phyloP scores from a whole-genome alignment of 2,329 filamentous ascomycete species.

The Phoma sp. region DNA sequence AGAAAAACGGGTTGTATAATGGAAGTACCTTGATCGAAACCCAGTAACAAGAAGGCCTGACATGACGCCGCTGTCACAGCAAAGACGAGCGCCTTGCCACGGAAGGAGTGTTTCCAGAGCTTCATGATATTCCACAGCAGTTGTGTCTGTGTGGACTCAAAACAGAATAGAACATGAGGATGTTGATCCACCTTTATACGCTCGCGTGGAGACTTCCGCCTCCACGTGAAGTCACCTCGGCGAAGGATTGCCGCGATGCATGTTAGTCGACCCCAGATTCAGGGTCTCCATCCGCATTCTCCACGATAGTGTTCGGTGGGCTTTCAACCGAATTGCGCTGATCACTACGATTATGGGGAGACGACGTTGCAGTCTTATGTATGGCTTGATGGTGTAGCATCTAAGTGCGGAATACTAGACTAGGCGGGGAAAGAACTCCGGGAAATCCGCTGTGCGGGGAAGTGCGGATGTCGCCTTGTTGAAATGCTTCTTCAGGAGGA shows the following conservation, averaged over 20 bases:
- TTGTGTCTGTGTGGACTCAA: neutral
- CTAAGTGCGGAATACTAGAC: too few relatives aligned
- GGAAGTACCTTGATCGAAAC: slow-evolving; percentile 41
- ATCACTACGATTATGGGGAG: neutral
- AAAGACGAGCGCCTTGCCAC: slow-evolving; percentile 12
- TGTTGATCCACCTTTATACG: neutral
- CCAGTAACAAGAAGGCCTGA: slow-evolving; percentile 23
- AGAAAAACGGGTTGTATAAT: neutral
- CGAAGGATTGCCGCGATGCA: neutral
- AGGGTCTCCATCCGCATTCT: neutral
- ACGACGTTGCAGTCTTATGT: neutral
- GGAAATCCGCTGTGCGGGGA: too few relatives aligned
- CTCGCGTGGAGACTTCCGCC: neutral
- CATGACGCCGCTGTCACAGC: slow-evolving; percentile 23
- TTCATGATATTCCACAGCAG: neutral
- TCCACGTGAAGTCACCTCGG: neutral
- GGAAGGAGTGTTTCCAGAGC: slow-evolving; percentile 17
- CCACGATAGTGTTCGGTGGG: neutral
- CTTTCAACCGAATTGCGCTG: neutral
- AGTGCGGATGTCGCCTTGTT: too few relatives aligned
- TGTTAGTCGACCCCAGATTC: neutral
- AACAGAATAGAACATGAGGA: neutral
- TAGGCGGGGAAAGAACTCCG: too few relatives aligned
- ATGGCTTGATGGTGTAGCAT: neutral
- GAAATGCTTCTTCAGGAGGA: too few relatives aligned